These are phyloP conservation scores for Leptoxyphium fumago DNA, from an alignment of 2,329 filamentous ascomycete species.

Conservation along the genomic window DNA sequence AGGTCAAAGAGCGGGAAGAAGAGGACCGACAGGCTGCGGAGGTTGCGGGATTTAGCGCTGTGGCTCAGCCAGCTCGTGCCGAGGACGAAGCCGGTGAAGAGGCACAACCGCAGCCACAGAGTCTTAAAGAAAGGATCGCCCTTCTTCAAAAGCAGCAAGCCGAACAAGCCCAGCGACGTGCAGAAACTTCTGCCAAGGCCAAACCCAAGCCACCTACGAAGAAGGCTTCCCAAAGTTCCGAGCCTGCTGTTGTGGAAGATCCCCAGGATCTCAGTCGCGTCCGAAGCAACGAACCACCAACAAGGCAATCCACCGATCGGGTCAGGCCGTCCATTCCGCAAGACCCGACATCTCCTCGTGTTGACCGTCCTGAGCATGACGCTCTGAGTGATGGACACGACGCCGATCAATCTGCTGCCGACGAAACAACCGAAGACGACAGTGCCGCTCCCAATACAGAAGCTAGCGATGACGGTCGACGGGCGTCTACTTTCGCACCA, in stretches of 20 bases:
- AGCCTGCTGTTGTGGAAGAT: slow-evolving; percentile 19
- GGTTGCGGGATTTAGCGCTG: slow-evolving; percentile 42
- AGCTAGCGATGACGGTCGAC: slow-evolving; percentile 50
- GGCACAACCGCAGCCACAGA: slow-evolving; percentile 80
- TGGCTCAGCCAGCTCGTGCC: slow-evolving; percentile 12
- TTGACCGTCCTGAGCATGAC: slow-evolving; percentile 32
- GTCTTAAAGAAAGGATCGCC: slow-evolving; percentile 88
- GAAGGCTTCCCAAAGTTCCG: slow-evolving; percentile 42
- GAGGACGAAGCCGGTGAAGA: slow-evolving; percentile 40
- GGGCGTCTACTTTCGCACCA: slow-evolving; percentile 21
- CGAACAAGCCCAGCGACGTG: slow-evolving; percentile 72
- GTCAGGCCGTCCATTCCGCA: slow-evolving; percentile 21
- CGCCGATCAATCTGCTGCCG: slow-evolving; percentile 49
- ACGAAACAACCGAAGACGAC: slow-evolving; percentile 46
- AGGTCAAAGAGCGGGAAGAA: slow-evolving; percentile 44
- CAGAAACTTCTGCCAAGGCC: slow-evolving; percentile 64
- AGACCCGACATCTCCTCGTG: slow-evolving; percentile 22
- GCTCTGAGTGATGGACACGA: slow-evolving; percentile 48
- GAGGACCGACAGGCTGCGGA: slow-evolving; percentile 54
- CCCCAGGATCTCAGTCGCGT: slow-evolving; percentile 23
- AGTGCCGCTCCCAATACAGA: slow-evolving; percentile 53
- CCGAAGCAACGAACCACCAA: slow-evolving; percentile 18
- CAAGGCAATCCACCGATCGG: slow-evolving; percentile 27
- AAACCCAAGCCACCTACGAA: slow-evolving; percentile 60
- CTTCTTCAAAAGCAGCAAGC: slow-evolving; percentile 85